Evolutionary conservation across 768 basidiomycete genomes (phyloP), one percentile per base, ranked within the genome.

Genomic region (Neoboletus subvelutipes): DNA sequence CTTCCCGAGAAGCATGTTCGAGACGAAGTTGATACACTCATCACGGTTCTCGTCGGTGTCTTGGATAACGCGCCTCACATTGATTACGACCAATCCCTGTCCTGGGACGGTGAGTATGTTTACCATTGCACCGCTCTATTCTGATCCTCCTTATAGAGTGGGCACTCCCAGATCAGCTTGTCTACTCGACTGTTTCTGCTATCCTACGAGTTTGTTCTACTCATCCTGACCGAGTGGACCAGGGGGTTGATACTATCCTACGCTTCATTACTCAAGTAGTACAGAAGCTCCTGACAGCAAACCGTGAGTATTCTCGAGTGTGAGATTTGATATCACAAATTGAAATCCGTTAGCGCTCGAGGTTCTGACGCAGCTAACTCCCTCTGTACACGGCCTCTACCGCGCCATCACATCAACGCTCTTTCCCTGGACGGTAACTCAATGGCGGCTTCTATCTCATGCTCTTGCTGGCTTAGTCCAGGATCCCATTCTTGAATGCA

Each of bases 91-190:
- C 79, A 75, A 58, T 87, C 83, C 59, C 75, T 94, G 5, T 86
- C 85, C 5, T 94, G 92, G 92, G 80, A 85, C 63, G 89, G 92
- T 92, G 65, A 52, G 75, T 56, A 41, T 57, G 39, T 45, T 40
- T 47, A 15, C 22, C 28, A 41, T 28, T 40, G 18, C 5, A 24
- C 24, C 13, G 15, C 41, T 37, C 7, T 29, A 22, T 39, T 46
- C 50, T 64, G 17, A 59, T 45, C 22, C n/a, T 50, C 29, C 18
- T 29, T 37, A n/a, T 43, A 94, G 92, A 91, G 61, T 94, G 92
- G 92, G 82, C 92, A 3, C 78, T 92, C 33, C 87, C 93, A 37
- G 90, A 95, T 71, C 89, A 93, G 65, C 80, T 95, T 40, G 86
- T 90, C 1, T 90, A 80, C 66, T 85, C 88, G 1, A 91, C 86